Conservation (phyloP, 345 rosid species). For the Brassica napus region DNA sequence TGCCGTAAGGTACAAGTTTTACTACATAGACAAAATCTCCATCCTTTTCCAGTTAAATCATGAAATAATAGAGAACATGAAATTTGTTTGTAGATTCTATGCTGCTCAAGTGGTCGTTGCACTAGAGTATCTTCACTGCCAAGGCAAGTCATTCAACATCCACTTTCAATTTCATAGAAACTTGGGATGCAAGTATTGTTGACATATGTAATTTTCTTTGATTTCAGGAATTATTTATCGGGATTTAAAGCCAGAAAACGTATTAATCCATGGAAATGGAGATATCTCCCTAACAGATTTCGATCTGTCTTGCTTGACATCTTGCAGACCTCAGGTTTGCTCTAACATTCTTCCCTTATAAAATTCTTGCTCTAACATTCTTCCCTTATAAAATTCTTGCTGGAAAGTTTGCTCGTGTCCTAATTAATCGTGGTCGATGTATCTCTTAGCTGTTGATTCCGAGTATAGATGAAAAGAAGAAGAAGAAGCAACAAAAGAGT, state of each 20-base stretch:
- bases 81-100: slow-evolving; percentile 62
- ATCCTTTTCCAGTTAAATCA: not conserved
- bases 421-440: not conserved
- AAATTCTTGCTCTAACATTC: not conserved
- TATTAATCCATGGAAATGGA: slow-evolving; percentile 73
- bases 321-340: slow-evolving; percentile 83
- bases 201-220: not conserved
- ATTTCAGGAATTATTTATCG: slow-evolving; percentile 82
- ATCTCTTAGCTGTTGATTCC: slow-evolving; percentile 71
- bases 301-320: slow-evolving; percentile 91
- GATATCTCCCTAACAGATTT: slow-evolving; percentile 85
- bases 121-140: slow-evolving; percentile 95
- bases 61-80: not conserved
- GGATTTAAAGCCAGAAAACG: slow-evolving; percentile 90
- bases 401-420: not conserved
- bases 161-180: not conserved
- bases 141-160: slow-evolving; percentile 52
- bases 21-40: not conserved
- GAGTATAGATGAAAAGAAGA: slow-evolving; percentile 58
- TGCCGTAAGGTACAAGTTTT: slow-evolving; percentile 67
- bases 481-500: slow-evolving; percentile 51
- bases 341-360: not conserved
- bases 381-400: not conserved
- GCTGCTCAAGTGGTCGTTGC: slow-evolving; percentile 88
- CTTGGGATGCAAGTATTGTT: slow-evolving; percentile 2